Percentiles rank a stretch among this genome's conserved stretches.
phyloP scores from a whole-genome alignment of 164 flowering plant genomes.

The Umbilicus rupestris region DNA sequence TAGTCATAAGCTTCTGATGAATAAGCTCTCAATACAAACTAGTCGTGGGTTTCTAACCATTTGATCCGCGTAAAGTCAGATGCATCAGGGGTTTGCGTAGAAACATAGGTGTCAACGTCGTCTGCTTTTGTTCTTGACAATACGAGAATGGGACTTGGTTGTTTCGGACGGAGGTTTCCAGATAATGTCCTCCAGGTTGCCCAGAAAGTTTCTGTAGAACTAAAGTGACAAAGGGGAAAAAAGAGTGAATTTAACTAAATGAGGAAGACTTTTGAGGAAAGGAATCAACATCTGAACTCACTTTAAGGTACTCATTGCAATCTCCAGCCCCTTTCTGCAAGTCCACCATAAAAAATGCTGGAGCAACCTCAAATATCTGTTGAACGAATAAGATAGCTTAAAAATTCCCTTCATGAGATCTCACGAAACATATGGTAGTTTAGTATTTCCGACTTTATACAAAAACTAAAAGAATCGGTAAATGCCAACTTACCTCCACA shows the following conservation, averaged over 20 bases:
- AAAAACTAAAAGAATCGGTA: neutral
- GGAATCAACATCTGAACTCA: constrained; percentile 19
- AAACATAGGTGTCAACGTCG: constrained; percentile 26
- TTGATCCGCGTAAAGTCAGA: neutral
- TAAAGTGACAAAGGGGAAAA: constrained; percentile 20
- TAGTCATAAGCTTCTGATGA: neutral
- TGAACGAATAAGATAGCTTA: neutral
- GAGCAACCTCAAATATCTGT: constrained; percentile 86
- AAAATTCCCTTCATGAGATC: neutral
- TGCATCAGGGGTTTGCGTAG: neutral
- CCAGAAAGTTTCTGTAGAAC: constrained; percentile 79
- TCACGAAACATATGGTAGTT: neutral
- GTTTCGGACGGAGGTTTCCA: constrained; percentile 70
- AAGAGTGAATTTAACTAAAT: neutral
- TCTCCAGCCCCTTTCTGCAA: constrained; percentile 83
- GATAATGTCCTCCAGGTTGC: constrained; percentile 85
- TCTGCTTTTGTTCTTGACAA: constrained; percentile 36
- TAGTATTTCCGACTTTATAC: neutral
- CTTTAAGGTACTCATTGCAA: constrained; percentile 69
- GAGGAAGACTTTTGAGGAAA: neutral
- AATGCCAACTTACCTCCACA: constrained; percentile 43
- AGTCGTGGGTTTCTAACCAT: neutral
- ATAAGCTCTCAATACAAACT: neutral
- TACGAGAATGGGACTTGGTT: constrained; percentile 28
- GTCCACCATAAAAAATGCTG: constrained; percentile 83